A percentile compares a stretch with the other conserved stretches of the same genome.
Evolutionary conservation across 140 eudicot genomes (phyloP).

Genomic region (Cichorium intybus): DNA sequence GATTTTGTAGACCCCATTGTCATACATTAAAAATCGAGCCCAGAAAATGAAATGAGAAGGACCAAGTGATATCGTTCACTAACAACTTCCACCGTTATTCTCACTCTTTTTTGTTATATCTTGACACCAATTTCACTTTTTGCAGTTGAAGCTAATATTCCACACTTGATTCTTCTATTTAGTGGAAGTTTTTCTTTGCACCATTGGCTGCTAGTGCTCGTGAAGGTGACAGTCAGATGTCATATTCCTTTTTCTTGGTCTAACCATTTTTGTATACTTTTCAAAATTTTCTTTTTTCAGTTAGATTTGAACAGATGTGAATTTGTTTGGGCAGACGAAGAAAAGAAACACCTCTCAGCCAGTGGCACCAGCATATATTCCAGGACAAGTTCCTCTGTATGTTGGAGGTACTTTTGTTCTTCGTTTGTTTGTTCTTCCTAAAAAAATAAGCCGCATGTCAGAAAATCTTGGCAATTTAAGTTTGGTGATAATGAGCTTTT

Average conservation of each 20-base stretch:
- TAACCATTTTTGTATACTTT: neutral
- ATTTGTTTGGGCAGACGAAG: neutral
- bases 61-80: neutral
- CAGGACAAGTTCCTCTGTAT: neutral
- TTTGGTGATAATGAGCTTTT: neutral
- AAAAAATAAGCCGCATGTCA: neutral
- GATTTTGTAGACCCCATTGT: neutral
- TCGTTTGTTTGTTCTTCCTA: neutral
- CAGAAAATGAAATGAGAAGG: neutral
- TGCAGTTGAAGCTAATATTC: constrained; percentile 17
- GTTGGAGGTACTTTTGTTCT: neutral
- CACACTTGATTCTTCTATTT: constrained; percentile 9
- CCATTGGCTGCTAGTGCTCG: constrained; percentile 23
- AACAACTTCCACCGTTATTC: constrained; percentile 9
- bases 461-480: constrained; percentile 4
- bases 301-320: neutral
- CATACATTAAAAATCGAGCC: neutral
- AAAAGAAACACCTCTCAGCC: neutral
- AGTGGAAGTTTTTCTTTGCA: constrained; percentile 2
- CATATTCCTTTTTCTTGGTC: neutral
- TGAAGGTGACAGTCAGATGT: constrained; percentile 6
- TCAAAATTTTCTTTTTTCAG: neutral
- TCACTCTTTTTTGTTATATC: neutral
- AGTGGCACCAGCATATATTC: constrained; percentile 20
- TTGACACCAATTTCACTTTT: constrained; percentile 3